These are phyloP conservation scores for Solanum acaule DNA, from an alignment of 257 asterid species.

Conservation along the genomic window DNA sequence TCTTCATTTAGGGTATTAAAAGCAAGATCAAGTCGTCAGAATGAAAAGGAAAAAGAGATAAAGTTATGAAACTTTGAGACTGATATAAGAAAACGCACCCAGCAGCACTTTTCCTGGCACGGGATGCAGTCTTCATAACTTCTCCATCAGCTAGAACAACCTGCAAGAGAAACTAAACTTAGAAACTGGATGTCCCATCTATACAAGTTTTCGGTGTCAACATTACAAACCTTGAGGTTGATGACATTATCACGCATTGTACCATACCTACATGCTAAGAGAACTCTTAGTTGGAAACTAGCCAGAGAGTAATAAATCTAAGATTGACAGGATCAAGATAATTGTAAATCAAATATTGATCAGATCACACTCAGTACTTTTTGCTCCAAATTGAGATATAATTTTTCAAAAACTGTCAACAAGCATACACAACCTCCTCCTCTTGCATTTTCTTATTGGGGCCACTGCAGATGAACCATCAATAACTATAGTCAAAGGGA, in stretches of 20 bases:
- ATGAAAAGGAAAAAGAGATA: neutral
- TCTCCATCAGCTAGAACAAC: constrained; percentile 89
- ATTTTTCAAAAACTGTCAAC: neutral
- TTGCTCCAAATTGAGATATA: neutral
- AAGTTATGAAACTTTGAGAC: constrained; percentile 1
- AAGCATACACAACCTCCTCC: neutral
- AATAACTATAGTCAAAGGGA: neutral
- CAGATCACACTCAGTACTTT: neutral
- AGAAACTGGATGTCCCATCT: constrained; percentile 3
- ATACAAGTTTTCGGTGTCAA: constrained; percentile 3
- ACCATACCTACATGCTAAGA: constrained; percentile 85
- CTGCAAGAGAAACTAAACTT: constrained; percentile 31
- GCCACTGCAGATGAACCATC: neutral
- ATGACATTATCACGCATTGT: constrained; percentile 98
- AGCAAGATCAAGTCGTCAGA: neutral
- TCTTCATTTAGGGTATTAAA: neutral
- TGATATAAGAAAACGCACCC: constrained; percentile 46
- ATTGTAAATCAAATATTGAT: neutral
- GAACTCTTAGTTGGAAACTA: constrained; percentile 25
- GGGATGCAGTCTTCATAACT: constrained; percentile 85
- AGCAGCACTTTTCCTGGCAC: constrained; percentile 98
- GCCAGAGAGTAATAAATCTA: neutral
- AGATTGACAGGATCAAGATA: neutral
- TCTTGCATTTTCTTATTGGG: neutral
- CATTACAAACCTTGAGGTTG: constrained; percentile 74